Conservation (phyloP, 179 eudicot genomes). For the Amaranthus tricolor region DNA sequence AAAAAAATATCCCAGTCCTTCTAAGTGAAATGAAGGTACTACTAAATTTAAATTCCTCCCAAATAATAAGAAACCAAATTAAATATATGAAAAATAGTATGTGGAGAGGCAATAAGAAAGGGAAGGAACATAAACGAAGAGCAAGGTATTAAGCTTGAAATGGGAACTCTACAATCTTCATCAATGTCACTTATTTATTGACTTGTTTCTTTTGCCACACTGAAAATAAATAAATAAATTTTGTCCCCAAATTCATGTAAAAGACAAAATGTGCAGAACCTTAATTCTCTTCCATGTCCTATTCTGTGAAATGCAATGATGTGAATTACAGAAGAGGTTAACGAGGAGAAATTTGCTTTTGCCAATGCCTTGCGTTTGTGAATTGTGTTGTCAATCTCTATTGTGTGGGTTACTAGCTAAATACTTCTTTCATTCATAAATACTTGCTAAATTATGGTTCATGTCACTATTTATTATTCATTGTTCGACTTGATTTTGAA, state of each 20-base stretch:
- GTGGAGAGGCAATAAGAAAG: constrained; percentile 2
- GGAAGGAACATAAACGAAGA: constrained; percentile 17
- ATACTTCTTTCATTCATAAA: neutral
- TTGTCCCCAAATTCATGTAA: constrained; percentile 22
- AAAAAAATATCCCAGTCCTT: too few species aligned
- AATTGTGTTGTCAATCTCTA: constrained; percentile 17
- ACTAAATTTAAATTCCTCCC: neutral
- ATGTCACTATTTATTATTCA: too few species aligned
- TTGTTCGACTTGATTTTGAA: too few species aligned
- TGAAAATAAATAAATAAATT: neutral
- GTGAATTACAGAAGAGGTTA: constrained; percentile 1
- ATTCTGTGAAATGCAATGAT: constrained; percentile 19
- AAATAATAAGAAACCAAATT: neutral
- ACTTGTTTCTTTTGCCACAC: constrained; percentile 15
- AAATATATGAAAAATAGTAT: neutral
- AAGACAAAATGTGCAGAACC: constrained; percentile 21
- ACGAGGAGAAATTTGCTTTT: neutral
- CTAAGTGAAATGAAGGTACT: neutral
- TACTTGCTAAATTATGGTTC: too few species aligned
- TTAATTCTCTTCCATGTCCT: constrained; percentile 23
- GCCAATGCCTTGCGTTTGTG: neutral
- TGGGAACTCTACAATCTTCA: constrained; percentile 6
- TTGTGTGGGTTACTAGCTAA: constrained; percentile 8
- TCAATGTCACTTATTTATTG: constrained; percentile 15
- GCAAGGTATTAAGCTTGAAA: constrained; percentile 15